Percentiles rank a stretch among this genome's conserved stretches.
phyloP scores from a whole-genome alignment of 1,139 yeast genomes.

The Casaregolazyma lundiana region DNA sequence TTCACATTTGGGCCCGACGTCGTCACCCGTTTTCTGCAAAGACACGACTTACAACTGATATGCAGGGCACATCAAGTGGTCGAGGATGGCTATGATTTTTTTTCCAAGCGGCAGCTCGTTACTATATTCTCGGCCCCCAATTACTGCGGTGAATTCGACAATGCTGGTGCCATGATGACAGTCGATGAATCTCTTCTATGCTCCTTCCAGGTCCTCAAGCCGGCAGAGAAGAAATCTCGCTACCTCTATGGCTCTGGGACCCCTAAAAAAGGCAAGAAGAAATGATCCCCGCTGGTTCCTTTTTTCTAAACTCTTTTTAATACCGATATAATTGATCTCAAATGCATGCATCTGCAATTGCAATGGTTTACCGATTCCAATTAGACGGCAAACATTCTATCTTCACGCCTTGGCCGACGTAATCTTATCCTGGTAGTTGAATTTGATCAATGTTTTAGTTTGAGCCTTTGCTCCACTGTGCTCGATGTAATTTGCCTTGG shows the following conservation, averaged over 20 bases:
- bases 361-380: too few relatives aligned
- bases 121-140: conserved; percentile 95
- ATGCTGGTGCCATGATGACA: conserved; percentile 99
- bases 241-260: conserved; percentile 53
- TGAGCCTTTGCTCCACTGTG: conserved; percentile 3
- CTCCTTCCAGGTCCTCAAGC: conserved; percentile 95
- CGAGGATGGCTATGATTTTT: conserved; percentile 97
- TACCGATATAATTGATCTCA: not conserved
- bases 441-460: conserved; percentile 3
- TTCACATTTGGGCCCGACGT: conserved; percentile 98
- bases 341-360: not conserved
- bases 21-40: conserved; percentile 87
- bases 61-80: conserved; percentile 99
- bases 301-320: conserved; percentile 1
- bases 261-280: conserved; percentile 62
- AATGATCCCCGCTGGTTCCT: conserved; percentile 3
- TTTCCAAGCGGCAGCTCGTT: conserved; percentile 90
- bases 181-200: conserved; percentile 94
- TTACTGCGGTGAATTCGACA: conserved; percentile 97
- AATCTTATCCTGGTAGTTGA: conserved; percentile 10
- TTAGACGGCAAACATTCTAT: too few relatives aligned
- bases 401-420: conserved; percentile 6
- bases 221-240: conserved; percentile 90
- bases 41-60: conserved; percentile 94
- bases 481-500: conserved; percentile 6